A percentile compares a stretch with the other conserved stretches of the same genome.
These are phyloP conservation scores for Septoria linicola DNA, from an alignment of 2,329 filamentous ascomycete genomes.

Conservation along the genomic window DNA sequence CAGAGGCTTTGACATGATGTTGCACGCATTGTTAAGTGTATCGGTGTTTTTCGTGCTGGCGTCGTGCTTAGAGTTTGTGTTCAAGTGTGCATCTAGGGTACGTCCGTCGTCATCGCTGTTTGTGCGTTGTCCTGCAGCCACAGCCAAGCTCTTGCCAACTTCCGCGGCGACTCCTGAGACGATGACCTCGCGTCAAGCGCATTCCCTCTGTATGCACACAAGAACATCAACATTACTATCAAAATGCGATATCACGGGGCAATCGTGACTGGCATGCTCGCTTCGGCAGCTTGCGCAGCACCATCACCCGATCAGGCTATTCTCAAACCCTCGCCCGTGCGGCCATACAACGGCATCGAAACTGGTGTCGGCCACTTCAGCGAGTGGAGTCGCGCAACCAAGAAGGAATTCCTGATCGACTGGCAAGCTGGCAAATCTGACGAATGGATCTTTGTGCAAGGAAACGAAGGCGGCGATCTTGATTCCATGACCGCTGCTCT, in stretches of 20 bases:
- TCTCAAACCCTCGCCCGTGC: slow-evolving; percentile 12
- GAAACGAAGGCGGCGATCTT: slow-evolving; percentile 49
- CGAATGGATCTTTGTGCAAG: slow-evolving; percentile 49
- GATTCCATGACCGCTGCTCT: slow-evolving; percentile 48
- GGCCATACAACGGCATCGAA: slow-evolving; percentile 38
- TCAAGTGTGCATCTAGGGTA: too few species aligned
- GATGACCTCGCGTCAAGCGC: too few species aligned
- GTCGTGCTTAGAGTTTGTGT: too few species aligned
- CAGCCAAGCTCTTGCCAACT: too few species aligned
- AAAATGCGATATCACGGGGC: slow-evolving; percentile 4
- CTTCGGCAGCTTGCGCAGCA: slow-evolving; percentile 8
- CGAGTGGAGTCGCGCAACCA: slow-evolving; percentile 50
- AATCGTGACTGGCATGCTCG: slow-evolving; percentile 9
- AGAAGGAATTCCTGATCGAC: slow-evolving; percentile 49
- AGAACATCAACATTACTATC: too few species aligned
- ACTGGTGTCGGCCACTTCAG: slow-evolving; percentile 50
- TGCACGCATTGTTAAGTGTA: too few species aligned
- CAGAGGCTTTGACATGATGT: too few species aligned
- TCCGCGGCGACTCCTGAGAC: too few species aligned
- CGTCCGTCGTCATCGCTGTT: too few species aligned
- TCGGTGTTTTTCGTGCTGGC: too few species aligned
- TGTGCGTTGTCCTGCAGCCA: too few species aligned
- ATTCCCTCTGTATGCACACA: too few species aligned
- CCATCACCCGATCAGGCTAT: slow-evolving; percentile 14
- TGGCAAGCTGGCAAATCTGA: slow-evolving; percentile 46